Evolutionary conservation across 108 stramenopile genomes (phyloP).

Genomic region (Bacterosira constricta): DNA sequence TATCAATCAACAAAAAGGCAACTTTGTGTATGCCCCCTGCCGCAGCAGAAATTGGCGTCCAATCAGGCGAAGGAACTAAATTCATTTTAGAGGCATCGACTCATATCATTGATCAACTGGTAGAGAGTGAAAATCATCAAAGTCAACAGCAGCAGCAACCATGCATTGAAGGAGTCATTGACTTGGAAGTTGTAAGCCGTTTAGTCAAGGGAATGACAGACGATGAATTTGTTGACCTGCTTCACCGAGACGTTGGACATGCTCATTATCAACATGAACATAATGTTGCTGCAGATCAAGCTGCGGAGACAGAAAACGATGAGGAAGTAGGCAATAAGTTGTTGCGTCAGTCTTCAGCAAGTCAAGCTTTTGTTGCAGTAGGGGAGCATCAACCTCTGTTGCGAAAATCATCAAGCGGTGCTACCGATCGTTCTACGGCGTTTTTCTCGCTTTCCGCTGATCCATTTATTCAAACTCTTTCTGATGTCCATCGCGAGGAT

Average conservation of each 20-base stretch:
- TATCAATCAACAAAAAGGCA: too few species aligned
- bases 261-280: neutral
- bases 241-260: slow-evolving; percentile 24
- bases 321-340: too few species aligned
- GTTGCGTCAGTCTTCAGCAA: too few species aligned
- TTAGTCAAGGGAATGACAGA: slow-evolving; percentile 27
- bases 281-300: neutral
- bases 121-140: slow-evolving; percentile 7
- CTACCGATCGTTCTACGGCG: too few species aligned
- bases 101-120: slow-evolving; percentile 31
- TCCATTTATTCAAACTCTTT: too few species aligned
- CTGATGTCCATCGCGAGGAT: neutral
- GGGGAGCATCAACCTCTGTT: too few species aligned
- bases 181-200: slow-evolving; percentile 21
- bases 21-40: slow-evolving; percentile 29
- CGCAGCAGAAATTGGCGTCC: slow-evolving; percentile 12
- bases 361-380: too few species aligned
- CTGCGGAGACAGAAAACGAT: too few species aligned
- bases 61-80: slow-evolving; percentile 24
- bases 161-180: slow-evolving; percentile 35
- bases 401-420: too few species aligned
- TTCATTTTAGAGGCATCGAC: slow-evolving; percentile 35
- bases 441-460: too few species aligned
- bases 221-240: slow-evolving; percentile 36
- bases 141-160: neutral